Base-by-base conservation (phyloP, 1,284 basidiomycete genomes). In the Puccinia horiana region DNA sequence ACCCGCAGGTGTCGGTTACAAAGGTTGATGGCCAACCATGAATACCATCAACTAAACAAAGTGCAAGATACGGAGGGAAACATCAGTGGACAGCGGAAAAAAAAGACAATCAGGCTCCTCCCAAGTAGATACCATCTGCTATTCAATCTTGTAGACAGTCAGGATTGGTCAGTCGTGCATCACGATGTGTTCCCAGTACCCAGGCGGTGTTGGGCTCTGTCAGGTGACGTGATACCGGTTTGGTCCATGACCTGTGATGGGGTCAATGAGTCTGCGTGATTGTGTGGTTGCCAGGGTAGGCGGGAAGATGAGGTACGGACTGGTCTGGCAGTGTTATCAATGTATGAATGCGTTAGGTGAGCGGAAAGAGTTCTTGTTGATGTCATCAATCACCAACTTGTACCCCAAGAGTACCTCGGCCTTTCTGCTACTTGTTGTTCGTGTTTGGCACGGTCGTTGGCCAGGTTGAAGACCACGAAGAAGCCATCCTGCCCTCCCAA, bases 331-430 rank as follows among this genome's bases (percentile, higher is more conserved):
- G 26, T 4, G 40, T 0, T 76, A 76, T 42, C 12, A 9, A 37
- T 76, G 26, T 37, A n/a, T 42, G 1, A n/a, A 76, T 42, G 32
- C 42, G 16, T 26, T 4, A n/a, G 23, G 35, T 12, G 20, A 49
- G 23, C 16, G 9, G 29, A 14, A 23, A 16, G 52, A n/a, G 23
- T 20, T 47, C 8, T 12, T 61, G 35, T 12, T 65, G n/a, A 18
- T 63, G 54, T 74, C 72, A 8, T 63, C 76, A 32, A 78, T 78
- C 35, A 78, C 56, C 6, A 78, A 78, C 40, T 5, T 78, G 16
- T 80, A 32, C 29, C 49, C 65, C 6, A 80, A 80, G 58, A n/a
- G 35, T 8, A 26, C 23, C 44, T 35, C 8, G 42, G 11, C n/a
- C n/a, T n/a, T 78, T 78, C 44, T 8, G 58, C 16, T 49, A 67